Evolutionary conservation across 176 grass and related monocot species (phyloP).

Genomic region (Zea mays): Zm-B73-REFERENCE-NAM-5.0 NC_050104.1:143929001-143929500

Average conservation of each 20-base stretch:
- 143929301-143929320: slow-evolving; percentile 18
- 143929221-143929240: slow-evolving; percentile 79
- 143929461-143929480: no score
- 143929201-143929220: slow-evolving; percentile 70
- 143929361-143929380: slow-evolving; percentile 68
- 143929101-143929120: no score
- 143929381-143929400: slow-evolving; percentile 89
- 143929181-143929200: slow-evolving; percentile 83
- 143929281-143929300: not conserved
- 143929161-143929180: slow-evolving; percentile 87
- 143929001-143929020: no score
- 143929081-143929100: no score
- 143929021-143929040: no score
- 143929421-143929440: slow-evolving; percentile 1
- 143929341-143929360: slow-evolving; percentile 67
- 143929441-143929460: no score
- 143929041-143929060: no score
- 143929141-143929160: slow-evolving; percentile 75
- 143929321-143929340: slow-evolving; percentile 70
- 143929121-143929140: not conserved
- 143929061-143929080: no score
- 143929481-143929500: no score
- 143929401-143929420: slow-evolving; percentile 67
- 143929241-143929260: slow-evolving; percentile 66
- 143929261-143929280: slow-evolving; percentile 31